Evolutionary conservation across 805 yeast species (phyloP), one percentile per base, ranked within the genome.

Genomic region (Brettanomyces sp.): DNA sequence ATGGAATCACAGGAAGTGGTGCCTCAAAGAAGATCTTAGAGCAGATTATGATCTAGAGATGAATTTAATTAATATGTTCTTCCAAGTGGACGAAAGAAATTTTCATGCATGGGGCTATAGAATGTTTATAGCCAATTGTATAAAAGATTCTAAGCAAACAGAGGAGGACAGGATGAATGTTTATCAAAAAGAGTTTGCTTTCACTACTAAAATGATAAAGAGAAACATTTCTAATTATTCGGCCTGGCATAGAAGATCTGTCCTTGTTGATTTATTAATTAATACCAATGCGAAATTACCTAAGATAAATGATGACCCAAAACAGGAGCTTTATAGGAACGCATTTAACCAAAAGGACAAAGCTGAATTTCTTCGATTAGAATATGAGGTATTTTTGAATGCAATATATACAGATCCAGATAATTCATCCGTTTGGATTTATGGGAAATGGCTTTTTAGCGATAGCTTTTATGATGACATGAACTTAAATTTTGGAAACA

Each of bases 51-150:
- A 68, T n/a, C 59, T 56, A 32, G 99, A 93, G 60, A 64, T 93
- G 55, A 69, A 63, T 1, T 71, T 89, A 6, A 90, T 87, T 1
- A 76, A 76, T 48, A 79, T 79, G 55, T 66, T 93, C 55, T 69
- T 91, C 45, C 72, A 73, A 24, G 62, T 75, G 43, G 99, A 93
- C 58, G 71, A 85, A 14, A 74, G 99, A 54, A 93, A 93, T 60
- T 93, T 74, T 63, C 97, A 90, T 61, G 98, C 95, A 1, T 91
- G 99, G 99, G 88, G 85, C 42, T 93, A 93, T 61, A 70, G 99
- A 56, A 71, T 98, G 47, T 76, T 76, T 46, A 78, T 93, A 5
- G 76, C 86, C 4, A 56, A 58, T 4, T 64, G 57, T 24, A 53
- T 67, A 36, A 54, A 56, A 35, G 33, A 43, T 3, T 45, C 48